Evolutionary conservation across 495 filamentous ascomycete genomes (phyloP), one percentile per base, ranked within the genome.

Genomic region (Neurospora sp.): DNA sequence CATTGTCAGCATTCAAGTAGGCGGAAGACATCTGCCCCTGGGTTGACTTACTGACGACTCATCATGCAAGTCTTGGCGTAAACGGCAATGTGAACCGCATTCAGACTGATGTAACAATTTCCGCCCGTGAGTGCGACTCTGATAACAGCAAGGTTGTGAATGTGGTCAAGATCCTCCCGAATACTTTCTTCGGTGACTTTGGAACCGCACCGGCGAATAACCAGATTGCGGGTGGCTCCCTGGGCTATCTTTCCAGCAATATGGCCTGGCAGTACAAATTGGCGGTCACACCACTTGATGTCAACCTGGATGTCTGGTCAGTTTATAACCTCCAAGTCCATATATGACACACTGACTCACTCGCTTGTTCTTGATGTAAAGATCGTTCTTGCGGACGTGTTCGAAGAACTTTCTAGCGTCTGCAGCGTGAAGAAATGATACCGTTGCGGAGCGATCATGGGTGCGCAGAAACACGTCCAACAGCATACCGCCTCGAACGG

Each of bases 51-150:
- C 77, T 81, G 78, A 18, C 92, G 85, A 74, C 91, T 93, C 87
- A 91, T 89, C 89, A 96, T 91, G 81, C 92, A 96, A 7, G 88
- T 91, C 14, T 88, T 85, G 14, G 93, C 92, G 77, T 91, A 92
- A 27, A 92, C 84, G 0, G 92, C 91, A 74, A 91, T 91, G 79
- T 92, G 88, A 7, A 97, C 87, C 1, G 92, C 94, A 79, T 95
- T 96, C 10, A 90, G 90, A 69, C 88, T 89, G 69, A 96, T 86
- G 79, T 88, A 86, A 46, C 86, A 90, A 78, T 88, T 88, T 41
- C 80, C 76, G 35, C 84, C 85, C 22, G 83, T 78, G 79, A 91
- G 90, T 41, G 83, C 82, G 27, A 95, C 83, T 72, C 87, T 87
- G 78, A 94, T 86, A 16, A 97, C 85, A 39, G 91, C 84, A 11